These are phyloP conservation scores for Chlorella variabilis DNA, from an alignment of 163 green algal genomes.

Conservation along the genomic window DNA sequence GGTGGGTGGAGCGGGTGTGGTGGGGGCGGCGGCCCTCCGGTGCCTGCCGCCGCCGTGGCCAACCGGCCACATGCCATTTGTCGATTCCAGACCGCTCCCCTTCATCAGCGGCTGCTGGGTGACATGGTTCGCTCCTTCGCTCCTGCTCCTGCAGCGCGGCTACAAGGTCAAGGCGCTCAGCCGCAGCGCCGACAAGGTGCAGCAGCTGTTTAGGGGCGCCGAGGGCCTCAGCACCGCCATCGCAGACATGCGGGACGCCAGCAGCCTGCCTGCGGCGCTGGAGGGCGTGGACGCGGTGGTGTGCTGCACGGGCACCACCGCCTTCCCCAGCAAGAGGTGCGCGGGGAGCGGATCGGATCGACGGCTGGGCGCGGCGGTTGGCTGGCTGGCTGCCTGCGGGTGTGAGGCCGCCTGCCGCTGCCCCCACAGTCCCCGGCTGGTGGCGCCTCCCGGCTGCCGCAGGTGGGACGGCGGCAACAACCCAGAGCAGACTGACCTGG, in stretches of 20 bases:
- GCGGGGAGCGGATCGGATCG: too few relatives aligned
- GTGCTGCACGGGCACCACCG: constrained; percentile 91
- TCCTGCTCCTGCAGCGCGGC: constrained; percentile 54
- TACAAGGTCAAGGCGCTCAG: constrained; percentile 75
- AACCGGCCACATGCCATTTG: too few relatives aligned
- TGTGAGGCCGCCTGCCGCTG: constrained; percentile 1
- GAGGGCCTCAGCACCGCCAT: constrained; percentile 46
- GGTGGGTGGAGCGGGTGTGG: constrained; percentile 42
- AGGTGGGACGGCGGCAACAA: constrained; percentile 92
- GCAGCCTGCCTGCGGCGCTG: constrained; percentile 50
- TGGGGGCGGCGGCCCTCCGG: neutral
- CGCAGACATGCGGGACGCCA: constrained; percentile 71
- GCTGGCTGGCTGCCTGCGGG: too few relatives aligned
- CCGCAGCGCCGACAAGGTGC: constrained; percentile 59
- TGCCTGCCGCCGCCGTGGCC: neutral
- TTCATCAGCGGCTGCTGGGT: too few relatives aligned
- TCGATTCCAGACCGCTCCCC: neutral
- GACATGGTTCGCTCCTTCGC: neutral
- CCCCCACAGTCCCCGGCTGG: too few relatives aligned
- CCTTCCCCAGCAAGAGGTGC: constrained; percentile 90
- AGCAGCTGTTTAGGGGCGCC: constrained; percentile 64
- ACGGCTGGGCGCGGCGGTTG: neutral
- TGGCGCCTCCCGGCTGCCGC: constrained; percentile 7
- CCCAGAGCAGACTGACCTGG: constrained; percentile 82
- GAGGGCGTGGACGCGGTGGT: constrained; percentile 79